Evolutionary conservation across 306 rosid species (phyloP), one percentile per base, ranked within the genome.

Genomic region (Cucumis cinereus): DNA sequence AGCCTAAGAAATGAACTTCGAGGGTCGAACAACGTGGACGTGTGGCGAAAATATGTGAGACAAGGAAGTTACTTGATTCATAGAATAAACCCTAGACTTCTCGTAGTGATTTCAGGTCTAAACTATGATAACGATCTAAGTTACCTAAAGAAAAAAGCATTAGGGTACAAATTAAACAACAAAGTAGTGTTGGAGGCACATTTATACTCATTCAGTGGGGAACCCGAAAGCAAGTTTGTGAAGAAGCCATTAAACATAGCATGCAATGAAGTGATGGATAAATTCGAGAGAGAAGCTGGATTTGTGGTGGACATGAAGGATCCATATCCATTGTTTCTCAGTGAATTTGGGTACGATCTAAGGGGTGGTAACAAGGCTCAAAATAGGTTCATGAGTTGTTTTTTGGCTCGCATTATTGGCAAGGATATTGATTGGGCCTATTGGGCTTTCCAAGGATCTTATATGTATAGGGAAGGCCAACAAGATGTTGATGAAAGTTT

Each of bases 381-480:
- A 6, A 84, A 84, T 62, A 75, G 81, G 7, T 88, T 47, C 76
- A 13, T 84, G 15, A 80, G 78, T 0, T 82, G 92, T 77, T 58
- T 86, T 11, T 81, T 85, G 24, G 79, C 93, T 3, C 80, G 86
- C 20, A 84, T 89, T 77, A 83, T 6, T 6, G 77, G 47, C 85
- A 83, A 80, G 45, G 89, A 88, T 71, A 60, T 88, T 73, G 92
- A 86, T 23, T 88, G 89, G 87, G 79, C 80, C 24, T 71, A 84
- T 73, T 86, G 93, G 93, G 88, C 87, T 23, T 85, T 83, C 38
- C 80, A 71, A 72, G 91, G 91, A 77, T 80, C 79, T 61, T 88
- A 88, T 67, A 80, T 82, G 70, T 71, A 8, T 4, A 82, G 82
- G 59, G 67, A 81, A 77, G 85, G 84, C 2, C 50, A 11, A 0